These are phyloP conservation scores for Suillus variegatus DNA, from an alignment of 768 basidiomycete species.

Conservation along the genomic window DNA sequence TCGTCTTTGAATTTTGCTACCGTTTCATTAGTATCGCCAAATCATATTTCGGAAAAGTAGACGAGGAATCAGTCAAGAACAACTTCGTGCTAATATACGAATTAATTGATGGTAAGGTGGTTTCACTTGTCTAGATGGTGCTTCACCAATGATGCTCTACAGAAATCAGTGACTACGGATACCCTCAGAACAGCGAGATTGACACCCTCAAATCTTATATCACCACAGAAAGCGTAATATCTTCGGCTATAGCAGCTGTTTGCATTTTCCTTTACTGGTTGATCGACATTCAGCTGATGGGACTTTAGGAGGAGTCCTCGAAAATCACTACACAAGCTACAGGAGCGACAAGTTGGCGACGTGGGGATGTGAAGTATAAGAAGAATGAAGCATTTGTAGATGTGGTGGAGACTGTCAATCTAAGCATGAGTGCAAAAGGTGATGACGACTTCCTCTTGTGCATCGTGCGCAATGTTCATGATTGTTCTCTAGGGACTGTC, in stretches of 20 bases:
- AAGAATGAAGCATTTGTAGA: constrained; percentile 99
- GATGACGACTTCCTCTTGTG: not conserved
- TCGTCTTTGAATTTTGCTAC: constrained; percentile 98
- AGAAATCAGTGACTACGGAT: constrained; percentile 99
- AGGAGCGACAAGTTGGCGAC: constrained; percentile 93
- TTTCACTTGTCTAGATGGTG: not conserved
- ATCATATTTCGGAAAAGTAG: constrained; percentile 97
- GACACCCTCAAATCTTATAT: constrained; percentile 98
- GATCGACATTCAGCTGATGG: constrained; percentile 6
- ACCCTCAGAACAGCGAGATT: constrained; percentile 98
- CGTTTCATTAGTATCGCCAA: constrained; percentile 93
- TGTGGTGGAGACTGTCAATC: constrained; percentile 94
- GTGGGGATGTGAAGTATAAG: constrained; percentile 96
- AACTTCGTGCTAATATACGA: constrained; percentile 99
- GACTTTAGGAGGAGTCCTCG: constrained; percentile 84
- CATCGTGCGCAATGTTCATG: constrained; percentile 5
- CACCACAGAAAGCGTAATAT: constrained; percentile 94
- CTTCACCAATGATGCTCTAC: constrained; percentile 8
- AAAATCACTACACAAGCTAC: constrained; percentile 98
- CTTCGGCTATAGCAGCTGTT: constrained; percentile 81
- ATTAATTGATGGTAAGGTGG: constrained; percentile 82
- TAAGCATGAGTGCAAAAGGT: constrained; percentile 97
- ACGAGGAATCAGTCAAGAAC: constrained; percentile 98
- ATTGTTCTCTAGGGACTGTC: constrained; percentile 60
- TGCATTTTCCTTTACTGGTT: constrained; percentile 22